Conservation (phyloP, 257 asterid species). For the Plectranthus barbatus region DNA sequence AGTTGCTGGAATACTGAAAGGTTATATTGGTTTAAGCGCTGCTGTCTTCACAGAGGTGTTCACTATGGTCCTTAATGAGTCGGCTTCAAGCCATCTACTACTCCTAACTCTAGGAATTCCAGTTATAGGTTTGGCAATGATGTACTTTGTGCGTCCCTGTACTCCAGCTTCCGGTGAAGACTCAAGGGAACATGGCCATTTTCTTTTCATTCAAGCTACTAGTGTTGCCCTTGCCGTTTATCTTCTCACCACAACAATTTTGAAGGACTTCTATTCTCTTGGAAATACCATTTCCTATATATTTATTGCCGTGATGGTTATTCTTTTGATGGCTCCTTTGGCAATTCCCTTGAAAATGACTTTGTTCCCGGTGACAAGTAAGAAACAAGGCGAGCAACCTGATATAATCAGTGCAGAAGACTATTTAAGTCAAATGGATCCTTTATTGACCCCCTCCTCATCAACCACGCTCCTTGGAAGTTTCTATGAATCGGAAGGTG, state of each 20-base stretch:
- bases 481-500: slow-evolving; percentile 56
- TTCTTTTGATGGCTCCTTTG: slow-evolving; percentile 84
- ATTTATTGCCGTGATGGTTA: slow-evolving; percentile 55
- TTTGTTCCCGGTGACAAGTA: slow-evolving; percentile 39
- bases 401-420: slow-evolving; percentile 24
- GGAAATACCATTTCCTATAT: slow-evolving; percentile 41
- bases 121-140: slow-evolving; percentile 48
- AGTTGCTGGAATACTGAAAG: slow-evolving; percentile 89
- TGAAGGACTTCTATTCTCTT: slow-evolving; percentile 36
- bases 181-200: slow-evolving; percentile 58
- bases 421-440: slow-evolving; percentile 21
- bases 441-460: slow-evolving; percentile 57
- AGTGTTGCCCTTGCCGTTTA: slow-evolving; percentile 69
- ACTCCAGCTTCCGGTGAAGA: slow-evolving; percentile 84
- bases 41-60: slow-evolving; percentile 80
- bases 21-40: slow-evolving; percentile 78
- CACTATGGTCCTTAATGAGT: slow-evolving; percentile 57
- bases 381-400: slow-evolving; percentile 20
- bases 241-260: slow-evolving; percentile 68
- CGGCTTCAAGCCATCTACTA: slow-evolving; percentile 54
- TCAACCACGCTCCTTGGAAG: slow-evolving; percentile 66
- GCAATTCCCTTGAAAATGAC: slow-evolving; percentile 93
- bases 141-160: slow-evolving; percentile 84
- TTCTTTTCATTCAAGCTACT: slow-evolving; percentile 82
- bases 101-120: slow-evolving; percentile 77